Evolutionary conservation across 805 yeast genomes (phyloP), one percentile per base, ranked within the genome.

Genomic region (Suhomyces vadensis): DNA sequence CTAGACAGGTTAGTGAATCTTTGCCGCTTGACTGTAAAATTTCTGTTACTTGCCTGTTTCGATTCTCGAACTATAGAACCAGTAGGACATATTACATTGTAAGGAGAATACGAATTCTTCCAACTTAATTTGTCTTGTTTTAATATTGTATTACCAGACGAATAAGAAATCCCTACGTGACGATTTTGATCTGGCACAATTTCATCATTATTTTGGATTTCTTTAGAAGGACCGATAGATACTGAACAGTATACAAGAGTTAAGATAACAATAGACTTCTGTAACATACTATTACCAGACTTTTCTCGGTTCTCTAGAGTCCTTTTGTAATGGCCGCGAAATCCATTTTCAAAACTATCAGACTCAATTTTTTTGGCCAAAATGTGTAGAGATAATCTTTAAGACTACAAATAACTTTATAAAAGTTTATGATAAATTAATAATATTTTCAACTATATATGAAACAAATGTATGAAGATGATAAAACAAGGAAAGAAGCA

Each of bases 71-170:
- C 40, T 23, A 61, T 40, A 5, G 43, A 26, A 1, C 25, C 21
- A 2, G 55, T 40, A 3, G 65, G 67, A 48, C 70, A 64, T 21
- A 48, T 25, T 1, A 58, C 57, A 22, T 49, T 41, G 26, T 47
- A 59, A 2, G 70, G 70, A 10, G 68, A 57, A 43, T 61, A 63
- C 3, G 62, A 54, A 3, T 37, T 21, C 10, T 31, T 42, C 45
- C 45, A 42, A 4, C 27, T 14, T 29, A 14, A 14, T 4, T 29
- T 29, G 20, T 29, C 33, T 29, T 29, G 14, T 14, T 29, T 17
- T 8, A 29, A 11, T 11, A 20, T 17, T 20, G 33, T 16, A 29
- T 6, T 29, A 4, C 20, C 11, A 29, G 19, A 10, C 16, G 20
- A n/a, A n/a, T 29, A 20, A 14, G 33, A 29, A 9, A 10, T 10